Base-by-base conservation (phyloP, 805 yeast genomes). In the Candida dendrica region DNA sequence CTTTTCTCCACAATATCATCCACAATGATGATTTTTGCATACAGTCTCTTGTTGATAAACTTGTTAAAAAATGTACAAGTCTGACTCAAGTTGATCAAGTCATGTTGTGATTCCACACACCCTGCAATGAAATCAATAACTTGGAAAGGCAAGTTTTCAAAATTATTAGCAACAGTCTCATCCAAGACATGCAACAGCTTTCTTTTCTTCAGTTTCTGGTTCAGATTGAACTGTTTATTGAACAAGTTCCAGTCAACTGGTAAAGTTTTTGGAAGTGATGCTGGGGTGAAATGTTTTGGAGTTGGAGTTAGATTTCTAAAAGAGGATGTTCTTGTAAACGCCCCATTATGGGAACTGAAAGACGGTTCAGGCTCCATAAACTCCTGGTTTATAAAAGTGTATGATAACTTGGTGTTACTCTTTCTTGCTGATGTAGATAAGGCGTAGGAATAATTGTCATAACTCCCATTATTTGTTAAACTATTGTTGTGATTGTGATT, bases 201-300 rank as follows among this genome's bases (percentile, higher is more conserved):
- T 7, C 52, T 44, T 27, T 35, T 43, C 36, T 40, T 40, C 4
- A 45, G 30, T 18, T 42, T 51, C 34, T 55, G 57, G 19, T 55
- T 51, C 34, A 55, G 35, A 17, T 45, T 42, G 26, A 47, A 56
- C 36, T 56, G 59, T 30, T 50, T 52, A 43, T 56, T 55, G 44
- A 56, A 56, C 43, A 56, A 48, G 13, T 45, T 45, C 61, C 61
- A 56, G 40, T 56, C 59, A 18, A 56, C 47, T 3, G 61, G 61
- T 9, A 55, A 36, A 3, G 56, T 50, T 31, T 49, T 56, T 14
- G 61, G 59, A 29, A 56, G 34, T 2, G 61, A 56, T 8, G 38
- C 24, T 4, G 61, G 59, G 10, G 50, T 42, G 1, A 52, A 48
- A 19, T 34, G 34, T 9, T 45, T 45, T 4, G 60, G 60, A 4